Evolutionary conservation across 495 filamentous ascomycete genomes (phyloP), one percentile per base, ranked within the genome.

Genomic region (Jackrogersella multiformis): DNA sequence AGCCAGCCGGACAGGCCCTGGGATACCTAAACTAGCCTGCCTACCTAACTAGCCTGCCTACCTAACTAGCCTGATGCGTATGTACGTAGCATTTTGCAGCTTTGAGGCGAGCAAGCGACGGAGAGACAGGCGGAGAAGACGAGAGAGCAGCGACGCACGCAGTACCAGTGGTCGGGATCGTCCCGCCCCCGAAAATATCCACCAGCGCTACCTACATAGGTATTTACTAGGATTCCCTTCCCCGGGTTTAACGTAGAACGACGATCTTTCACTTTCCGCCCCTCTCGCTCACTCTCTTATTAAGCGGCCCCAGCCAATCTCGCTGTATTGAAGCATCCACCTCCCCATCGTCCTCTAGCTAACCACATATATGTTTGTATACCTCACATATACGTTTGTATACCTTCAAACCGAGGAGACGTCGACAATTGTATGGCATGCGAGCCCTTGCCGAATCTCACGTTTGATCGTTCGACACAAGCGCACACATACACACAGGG

Each of bases 181-280:
- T 59, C 54, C 66, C 60, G 59, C 59, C 55, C 55, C 59, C 54
- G 54, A 68, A 52, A 63, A 68, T 68, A 68, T 68, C 54, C 54
- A 63, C 48, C 53, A 58, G 24, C 54, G 13, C 16, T 23, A 12
- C 38, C 15, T 21, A 4, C 41, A 21, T 45, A 58, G 39, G n/a
- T 57, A 68, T 68, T 62, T 52, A 57, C 66, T 54, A 44, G 61
- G 66, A 60, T 64, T 45, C 46, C 54, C 57, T 69, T 69, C 66
- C 66, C 66, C 66, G 66, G 66, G 66, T 69, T 64, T 69, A 69
- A 69, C 59, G 32, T 45, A 59, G 46, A 62, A 57, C 55, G 60
- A 64, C 60, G 66, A 69, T 64, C 66, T 44, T 69, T 42, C 16
- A 16, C 45, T 28, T 55, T 44, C 51, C 24, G 18, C 38, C 21